These are phyloP conservation scores for Albugo laibachii DNA, from an alignment of 352 stramenopile species.

Conservation along the genomic window DNA sequence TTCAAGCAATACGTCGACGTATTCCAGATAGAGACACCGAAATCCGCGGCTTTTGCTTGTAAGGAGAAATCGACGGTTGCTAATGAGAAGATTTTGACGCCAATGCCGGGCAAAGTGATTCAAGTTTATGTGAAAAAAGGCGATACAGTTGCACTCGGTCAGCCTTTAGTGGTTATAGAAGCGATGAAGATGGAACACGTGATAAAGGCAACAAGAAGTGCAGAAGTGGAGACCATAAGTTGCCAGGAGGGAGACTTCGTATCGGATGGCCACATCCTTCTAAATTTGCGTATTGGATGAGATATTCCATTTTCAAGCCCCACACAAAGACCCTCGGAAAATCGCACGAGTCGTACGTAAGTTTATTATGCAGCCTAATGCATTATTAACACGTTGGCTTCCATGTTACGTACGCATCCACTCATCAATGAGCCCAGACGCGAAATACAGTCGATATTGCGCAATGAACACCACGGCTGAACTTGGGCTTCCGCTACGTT, in stretches of 20 bases:
- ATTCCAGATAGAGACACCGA: slow-evolving; percentile 50
- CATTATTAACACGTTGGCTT: too few species aligned
- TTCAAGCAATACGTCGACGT: slow-evolving; percentile 62
- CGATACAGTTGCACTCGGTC: slow-evolving; percentile 67
- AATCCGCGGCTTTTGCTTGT: slow-evolving; percentile 14
- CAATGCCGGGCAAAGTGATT: slow-evolving; percentile 92
- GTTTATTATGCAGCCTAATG: too few species aligned
- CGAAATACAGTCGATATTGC: too few species aligned
- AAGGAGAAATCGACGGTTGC: slow-evolving; percentile 10
- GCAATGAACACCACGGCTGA: too few species aligned
- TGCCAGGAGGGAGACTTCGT: slow-evolving; percentile 58
- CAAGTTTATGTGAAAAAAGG: slow-evolving; percentile 78
- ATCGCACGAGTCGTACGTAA: too few species aligned
- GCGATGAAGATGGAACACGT: slow-evolving; percentile 96
- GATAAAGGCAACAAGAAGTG: slow-evolving; percentile 50
- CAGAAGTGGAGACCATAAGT: slow-evolving; percentile 46
- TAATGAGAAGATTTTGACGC: slow-evolving; percentile 55
- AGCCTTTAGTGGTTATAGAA: slow-evolving; percentile 89
- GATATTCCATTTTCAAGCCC: too few species aligned
- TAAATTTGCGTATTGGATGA: too few species aligned
- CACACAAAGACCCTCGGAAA: too few species aligned
- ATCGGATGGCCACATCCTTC: slow-evolving; percentile 42
- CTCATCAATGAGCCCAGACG: too few species aligned
- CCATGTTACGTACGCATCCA: too few species aligned
- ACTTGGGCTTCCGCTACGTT: too few species aligned